Evolutionary conservation across 2,329 filamentous ascomycete species (phyloP).

Genomic region (Ampelomyces quisqualis): DNA sequence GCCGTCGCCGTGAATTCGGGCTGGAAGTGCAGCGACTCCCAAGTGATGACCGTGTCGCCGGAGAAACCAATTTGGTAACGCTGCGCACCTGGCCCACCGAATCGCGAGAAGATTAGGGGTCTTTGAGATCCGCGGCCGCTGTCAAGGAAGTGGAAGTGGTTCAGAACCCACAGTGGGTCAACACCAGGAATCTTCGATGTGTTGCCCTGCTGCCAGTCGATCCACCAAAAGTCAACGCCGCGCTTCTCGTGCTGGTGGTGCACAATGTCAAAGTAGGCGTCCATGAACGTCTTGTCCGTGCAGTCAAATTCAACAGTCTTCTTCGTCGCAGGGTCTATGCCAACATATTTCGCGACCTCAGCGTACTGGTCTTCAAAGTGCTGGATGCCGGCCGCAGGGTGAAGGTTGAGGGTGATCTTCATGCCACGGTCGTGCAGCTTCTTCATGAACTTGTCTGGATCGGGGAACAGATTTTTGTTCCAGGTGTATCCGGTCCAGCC

Average conservation of each 20-base stretch:
- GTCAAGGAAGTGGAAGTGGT: constrained; percentile 65
- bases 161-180: constrained; percentile 65
- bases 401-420: constrained; percentile 61
- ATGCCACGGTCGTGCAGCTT: constrained; percentile 56
- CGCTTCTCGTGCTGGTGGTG: constrained; percentile 58
- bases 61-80: constrained; percentile 67
- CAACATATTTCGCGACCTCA: constrained; percentile 55
- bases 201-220: constrained; percentile 66
- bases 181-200: constrained; percentile 58
- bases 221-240: constrained; percentile 66
- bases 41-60: constrained; percentile 61
- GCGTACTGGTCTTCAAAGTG: constrained; percentile 59
- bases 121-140: constrained; percentile 46
- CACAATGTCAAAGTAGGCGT: constrained; percentile 60
- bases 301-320: constrained; percentile 60
- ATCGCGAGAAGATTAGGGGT: constrained; percentile 61
- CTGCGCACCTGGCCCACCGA: constrained; percentile 63
- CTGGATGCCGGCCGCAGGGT: constrained; percentile 61
- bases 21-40: constrained; percentile 63
- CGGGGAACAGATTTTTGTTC: constrained; percentile 60
- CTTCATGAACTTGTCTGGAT: constrained; percentile 55
- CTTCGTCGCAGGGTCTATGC: constrained; percentile 53
- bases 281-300: constrained; percentile 55
- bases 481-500: constrained; percentile 65
- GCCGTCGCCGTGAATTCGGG: constrained; percentile 67